Evolutionary conservation across 495 filamentous ascomycete species (phyloP), one percentile per base, ranked within the genome.

Genomic region (Daldinia bambusicola): DNA sequence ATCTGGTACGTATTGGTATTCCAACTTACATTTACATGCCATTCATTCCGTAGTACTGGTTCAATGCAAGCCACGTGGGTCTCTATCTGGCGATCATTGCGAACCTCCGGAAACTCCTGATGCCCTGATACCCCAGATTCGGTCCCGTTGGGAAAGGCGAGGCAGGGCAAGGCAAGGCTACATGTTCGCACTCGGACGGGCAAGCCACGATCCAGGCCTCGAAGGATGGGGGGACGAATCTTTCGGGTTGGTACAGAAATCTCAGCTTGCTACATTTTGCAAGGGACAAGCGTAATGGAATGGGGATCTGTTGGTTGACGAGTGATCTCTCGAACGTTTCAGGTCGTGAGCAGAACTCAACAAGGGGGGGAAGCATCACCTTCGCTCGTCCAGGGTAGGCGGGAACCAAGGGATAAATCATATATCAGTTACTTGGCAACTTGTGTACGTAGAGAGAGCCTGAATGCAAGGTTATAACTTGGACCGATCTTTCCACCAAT

Each of bases 1-100:
- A 63, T 55, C n/a, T 43, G 52, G 26, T 26, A 26, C 1, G 26
- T 26, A 26, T 26, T 26, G 3, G 41, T 61, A 61, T 68, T 48
- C 57, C 22, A 57, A 61, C 61, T 69, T 20, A 52, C 50, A 56
- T 50, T 69, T 20, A 52, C 50, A 56, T 50, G 20, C 57, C 58
- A 59, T 66, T 65, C 26, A 69, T 66, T 66, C 70, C 70, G 45
- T 18, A 18, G 70, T 13, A 37, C 57, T 66, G 70, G 70, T 45
- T 66, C 61, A 31, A 63, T 66, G 66, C 58, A 73, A 73, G 70
- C 70, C 70, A 73, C 62, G 66, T 69, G 66, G 63, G 53, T 40
- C 62, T 63, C 32, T 66, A 26, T 52, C 51, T 22, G 65, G 51
- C 50, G 70, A 73, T 73, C 66, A 52, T 7, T 59, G 26, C 20